Base-by-base conservation (phyloP, 768 basidiomycete species). In the Lactarius trivialis region DNA sequence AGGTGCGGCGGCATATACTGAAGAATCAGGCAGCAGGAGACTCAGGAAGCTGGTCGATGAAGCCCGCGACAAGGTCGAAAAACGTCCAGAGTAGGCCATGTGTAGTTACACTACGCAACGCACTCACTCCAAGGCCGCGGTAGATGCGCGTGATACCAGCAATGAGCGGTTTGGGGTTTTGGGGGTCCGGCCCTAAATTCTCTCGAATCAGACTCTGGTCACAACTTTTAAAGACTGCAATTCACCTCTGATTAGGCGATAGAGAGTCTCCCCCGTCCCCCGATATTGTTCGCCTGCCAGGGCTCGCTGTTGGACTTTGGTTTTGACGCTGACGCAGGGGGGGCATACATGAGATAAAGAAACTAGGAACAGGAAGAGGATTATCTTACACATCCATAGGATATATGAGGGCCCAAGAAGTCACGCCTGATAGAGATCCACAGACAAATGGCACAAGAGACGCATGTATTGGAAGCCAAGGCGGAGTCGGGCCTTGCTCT, bases 71-170 rank as follows among this genome's bases (percentile, higher is more conserved):
- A 67, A 87, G 76, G 76, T 97, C 94, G 72, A 94, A 93, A 64
- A 97, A 79, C 8, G 94, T 96, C 94, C 94, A 97, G 55, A 95
- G 78, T 41, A 96, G 78, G 24, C 95, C 95, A 67, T 97, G 95
- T 7, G 93, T 96, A 34, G 93, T 91, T 69, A 96, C 88, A 68
- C 90, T 94, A 56, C 97, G 84, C 56, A 91, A 73, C 43, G 95
- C 95, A 65, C 93, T 96, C 66, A 99, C 91, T 59, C 95, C 93
- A 55, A 98, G 83, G 58, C 96, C 97, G 63, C 89, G 87, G 73
- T 99, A 99, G 66, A 98, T 85, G 39, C 93, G 80, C 36, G 85
- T 79, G 51, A 97, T 75, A 28, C 97, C 97, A 49, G 79, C 80
- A 7, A 90, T 72, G 11, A 94, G 75, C 7, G 89, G 82, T 73